Conservation (phyloP, 768 basidiomycete genomes). For the Rhodosporidiobolus sp. region DNA sequence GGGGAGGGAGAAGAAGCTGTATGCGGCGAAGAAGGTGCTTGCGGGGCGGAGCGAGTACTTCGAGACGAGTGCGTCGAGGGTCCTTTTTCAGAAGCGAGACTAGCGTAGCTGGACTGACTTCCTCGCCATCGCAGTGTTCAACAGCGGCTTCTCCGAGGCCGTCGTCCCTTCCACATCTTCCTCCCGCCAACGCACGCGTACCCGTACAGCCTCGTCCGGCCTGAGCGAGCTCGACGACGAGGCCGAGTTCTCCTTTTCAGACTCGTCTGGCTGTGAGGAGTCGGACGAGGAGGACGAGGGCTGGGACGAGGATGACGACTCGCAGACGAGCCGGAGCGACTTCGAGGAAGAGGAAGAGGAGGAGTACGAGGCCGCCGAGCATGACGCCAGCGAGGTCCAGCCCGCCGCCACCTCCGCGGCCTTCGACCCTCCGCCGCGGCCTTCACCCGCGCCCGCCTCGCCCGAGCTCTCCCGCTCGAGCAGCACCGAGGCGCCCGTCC, state of each 20-base stretch:
- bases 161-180: slow-evolving; percentile 1
- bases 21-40: slow-evolving; percentile 50
- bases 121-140: slow-evolving; percentile 25
- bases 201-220: background rate
- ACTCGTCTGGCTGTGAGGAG: background rate
- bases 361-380: background rate
- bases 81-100: too few relatives aligned
- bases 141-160: slow-evolving; percentile 37
- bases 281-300: slow-evolving; percentile 3
- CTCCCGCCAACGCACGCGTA: background rate
- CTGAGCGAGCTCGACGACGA: slow-evolving; percentile 20
- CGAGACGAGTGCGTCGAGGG: slow-evolving; percentile 19
- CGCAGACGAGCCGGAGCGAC: slow-evolving; percentile 20
- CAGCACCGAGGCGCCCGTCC: background rate
- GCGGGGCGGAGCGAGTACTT: slow-evolving; percentile 49
- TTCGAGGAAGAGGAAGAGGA: slow-evolving; percentile 15
- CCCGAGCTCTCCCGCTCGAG: background rate
- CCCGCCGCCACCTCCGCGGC: background rate
- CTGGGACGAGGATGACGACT: slow-evolving; percentile 38
- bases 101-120: background rate
- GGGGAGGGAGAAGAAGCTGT: slow-evolving; percentile 42
- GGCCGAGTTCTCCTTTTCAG: slow-evolving; percentile 4
- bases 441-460: background rate
- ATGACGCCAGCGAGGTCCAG: background rate
- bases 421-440: background rate